Conservation (phyloP, 352 stramenopile genomes). For the Phytophthora palmivora region DNA sequence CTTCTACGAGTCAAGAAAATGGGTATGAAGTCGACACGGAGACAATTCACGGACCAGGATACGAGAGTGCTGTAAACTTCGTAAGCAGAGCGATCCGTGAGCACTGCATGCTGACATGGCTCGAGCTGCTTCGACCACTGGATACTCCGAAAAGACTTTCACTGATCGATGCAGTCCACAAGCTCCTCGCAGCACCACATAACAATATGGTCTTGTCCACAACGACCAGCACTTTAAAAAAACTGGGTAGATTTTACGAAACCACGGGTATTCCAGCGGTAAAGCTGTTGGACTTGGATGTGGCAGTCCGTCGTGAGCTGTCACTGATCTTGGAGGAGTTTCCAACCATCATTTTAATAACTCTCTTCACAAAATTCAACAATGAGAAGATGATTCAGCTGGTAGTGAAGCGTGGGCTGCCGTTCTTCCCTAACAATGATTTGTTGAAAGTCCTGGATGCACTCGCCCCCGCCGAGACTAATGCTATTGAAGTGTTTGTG, state of each 20-base stretch:
- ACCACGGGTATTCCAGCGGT: slow-evolving; percentile 43
- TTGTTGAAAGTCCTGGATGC: slow-evolving; percentile 58
- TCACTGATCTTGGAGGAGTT: slow-evolving; percentile 55
- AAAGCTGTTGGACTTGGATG: slow-evolving; percentile 54
- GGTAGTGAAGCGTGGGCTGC: slow-evolving; percentile 41
- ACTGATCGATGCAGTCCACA: slow-evolving; percentile 38
- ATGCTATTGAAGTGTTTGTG: slow-evolving; percentile 51
- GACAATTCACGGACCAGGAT: slow-evolving; percentile 10
- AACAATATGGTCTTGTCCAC: slow-evolving; percentile 7
- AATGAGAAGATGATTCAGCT: slow-evolving; percentile 46
- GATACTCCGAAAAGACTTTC: slow-evolving; percentile 33
- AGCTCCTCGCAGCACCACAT: slow-evolving; percentile 25
- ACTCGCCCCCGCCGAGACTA: slow-evolving; percentile 36
- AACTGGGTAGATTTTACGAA: slow-evolving; percentile 65
- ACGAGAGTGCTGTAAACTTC: slow-evolving; percentile 44
- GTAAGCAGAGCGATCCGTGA: slow-evolving; percentile 51
- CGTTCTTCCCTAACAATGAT: slow-evolving; percentile 50
- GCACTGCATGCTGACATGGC: slow-evolving; percentile 54
- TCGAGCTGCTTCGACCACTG: slow-evolving; percentile 49
- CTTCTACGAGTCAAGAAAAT: slow-evolving; percentile 10
- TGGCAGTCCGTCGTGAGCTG: slow-evolving; percentile 33
- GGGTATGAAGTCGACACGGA: slow-evolving; percentile 1
- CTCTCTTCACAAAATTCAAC: slow-evolving; percentile 61
- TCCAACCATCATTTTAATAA: slow-evolving; percentile 56
- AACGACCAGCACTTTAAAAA: slow-evolving; percentile 47